These are phyloP conservation scores for Podospora pseudopauciseta DNA, from an alignment of 495 filamentous ascomycete species.

Conservation along the genomic window DNA sequence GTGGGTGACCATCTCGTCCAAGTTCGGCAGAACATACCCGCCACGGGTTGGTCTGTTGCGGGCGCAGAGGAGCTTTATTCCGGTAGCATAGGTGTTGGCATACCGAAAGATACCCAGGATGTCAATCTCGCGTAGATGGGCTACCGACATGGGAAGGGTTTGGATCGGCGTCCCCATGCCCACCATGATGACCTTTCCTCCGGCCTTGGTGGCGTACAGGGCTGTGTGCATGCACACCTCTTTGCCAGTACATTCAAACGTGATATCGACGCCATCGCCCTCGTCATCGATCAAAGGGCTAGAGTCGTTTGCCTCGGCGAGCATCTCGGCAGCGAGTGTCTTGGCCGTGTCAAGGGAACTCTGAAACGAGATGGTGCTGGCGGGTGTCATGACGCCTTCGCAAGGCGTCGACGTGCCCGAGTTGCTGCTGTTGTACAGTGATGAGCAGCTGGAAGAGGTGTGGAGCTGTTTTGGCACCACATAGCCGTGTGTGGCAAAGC, in stretches of 20 bases:
- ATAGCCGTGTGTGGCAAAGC: conserved; percentile 67
- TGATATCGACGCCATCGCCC: conserved; percentile 65
- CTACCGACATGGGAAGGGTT: conserved; percentile 78
- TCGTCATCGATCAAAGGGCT: conserved; percentile 39
- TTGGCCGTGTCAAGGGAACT: conserved; percentile 57
- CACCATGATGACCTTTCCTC: conserved; percentile 80
- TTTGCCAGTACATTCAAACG: conserved; percentile 91
- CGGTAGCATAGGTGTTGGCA: conserved; percentile 79
- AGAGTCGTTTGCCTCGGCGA: conserved; percentile 42
- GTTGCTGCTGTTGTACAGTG: conserved; percentile 34
- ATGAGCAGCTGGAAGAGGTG: conserved; percentile 38
- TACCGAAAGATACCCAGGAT: conserved; percentile 92
- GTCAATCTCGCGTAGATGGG: conserved; percentile 84
- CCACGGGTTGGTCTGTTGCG: conserved; percentile 47
- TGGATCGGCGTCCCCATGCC: conserved; percentile 93
- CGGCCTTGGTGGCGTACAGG: conserved; percentile 76
- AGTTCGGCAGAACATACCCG: conserved; percentile 55
- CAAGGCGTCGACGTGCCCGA: conserved; percentile 42
- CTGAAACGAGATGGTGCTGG: conserved; percentile 35
- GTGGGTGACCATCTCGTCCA: conserved; percentile 74
- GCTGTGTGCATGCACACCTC: conserved; percentile 80
- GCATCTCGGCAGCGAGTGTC: conserved; percentile 50
- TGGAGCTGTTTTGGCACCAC: conserved; percentile 52
- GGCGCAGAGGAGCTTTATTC: conserved; percentile 62
- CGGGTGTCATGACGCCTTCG: conserved; percentile 46